phyloP scores from a whole-genome alignment of 768 basidiomycete genomes.

The Gelatoporia subvermispora region DNA sequence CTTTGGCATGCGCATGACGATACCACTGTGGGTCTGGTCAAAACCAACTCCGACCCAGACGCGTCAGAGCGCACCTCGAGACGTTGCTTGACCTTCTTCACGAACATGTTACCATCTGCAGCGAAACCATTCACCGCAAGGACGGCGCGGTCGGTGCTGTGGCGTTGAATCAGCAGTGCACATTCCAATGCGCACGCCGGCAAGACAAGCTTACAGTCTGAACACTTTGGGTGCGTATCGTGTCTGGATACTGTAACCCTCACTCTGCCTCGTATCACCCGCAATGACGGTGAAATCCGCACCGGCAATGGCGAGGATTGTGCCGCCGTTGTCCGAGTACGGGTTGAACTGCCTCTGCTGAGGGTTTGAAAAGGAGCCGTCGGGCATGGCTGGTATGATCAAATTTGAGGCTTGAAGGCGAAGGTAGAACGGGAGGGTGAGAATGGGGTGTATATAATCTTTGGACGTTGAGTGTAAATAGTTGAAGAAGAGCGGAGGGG shows the following conservation, averaged over 20 bases:
- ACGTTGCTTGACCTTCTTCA: conserved; percentile 92
- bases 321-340: conserved; percentile 91
- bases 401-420: too few relatives aligned
- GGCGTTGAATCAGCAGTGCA: background rate
- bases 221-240: conserved; percentile 96
- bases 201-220: conserved; percentile 60
- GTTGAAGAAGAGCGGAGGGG: conserved; percentile 5
- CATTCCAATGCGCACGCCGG: background rate
- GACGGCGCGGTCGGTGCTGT: conserved; percentile 87
- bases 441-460: conserved; percentile 17
- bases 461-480: conserved; percentile 3
- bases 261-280: conserved; percentile 93
- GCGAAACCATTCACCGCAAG: conserved; percentile 96
- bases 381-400: conserved; percentile 17
- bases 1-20: conserved; percentile 92
- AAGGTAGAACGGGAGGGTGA: conserved; percentile 1
- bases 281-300: conserved; percentile 92
- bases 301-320: conserved; percentile 94
- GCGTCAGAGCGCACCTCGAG: conserved; percentile 65
- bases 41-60: background rate
- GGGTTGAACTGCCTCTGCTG: conserved; percentile 76
- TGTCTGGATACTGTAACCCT: conserved; percentile 98
- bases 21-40: conserved; percentile 69
- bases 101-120: conserved; percentile 96
- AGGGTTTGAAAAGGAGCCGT: conserved; percentile 27